Evolutionary conservation across 768 basidiomycete species (phyloP).

Genomic region (Psilocybe tampanensis): DNA sequence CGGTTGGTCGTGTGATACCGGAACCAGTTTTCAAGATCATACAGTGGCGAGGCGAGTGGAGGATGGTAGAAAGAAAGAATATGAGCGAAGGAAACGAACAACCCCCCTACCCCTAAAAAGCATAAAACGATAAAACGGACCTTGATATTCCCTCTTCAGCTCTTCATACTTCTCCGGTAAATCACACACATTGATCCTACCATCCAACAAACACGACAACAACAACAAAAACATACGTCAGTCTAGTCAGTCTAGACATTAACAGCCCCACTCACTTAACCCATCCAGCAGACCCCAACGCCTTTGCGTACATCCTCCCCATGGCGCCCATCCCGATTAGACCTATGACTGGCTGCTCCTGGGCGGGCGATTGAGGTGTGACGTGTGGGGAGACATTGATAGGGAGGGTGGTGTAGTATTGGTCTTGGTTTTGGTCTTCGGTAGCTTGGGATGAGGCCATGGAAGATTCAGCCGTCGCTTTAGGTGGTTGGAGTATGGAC

Average conservation of each 20-base stretch:
- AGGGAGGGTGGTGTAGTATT: conserved; percentile 20
- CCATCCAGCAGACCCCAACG: conserved; percentile 83
- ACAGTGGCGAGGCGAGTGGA: too few species aligned
- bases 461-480: too few species aligned
- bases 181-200: conserved; percentile 86
- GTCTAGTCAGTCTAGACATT: too few species aligned
- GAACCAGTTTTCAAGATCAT: too few species aligned
- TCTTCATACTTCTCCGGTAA: conserved; percentile 70
- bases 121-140: conserved; percentile 36
- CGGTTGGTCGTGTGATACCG: too few species aligned
- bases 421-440: not conserved
- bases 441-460: too few species aligned
- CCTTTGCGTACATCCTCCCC: conserved; percentile 90
- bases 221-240: not conserved
- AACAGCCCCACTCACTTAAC: conserved; percentile 76
- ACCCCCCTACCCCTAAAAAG: not conserved
- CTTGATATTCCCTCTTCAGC: conserved; percentile 60
- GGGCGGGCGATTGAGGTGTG: conserved; percentile 32
- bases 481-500: too few species aligned
- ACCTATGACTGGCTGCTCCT: conserved; percentile 76
- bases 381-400: conserved; percentile 33
- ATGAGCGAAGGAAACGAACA: too few species aligned
- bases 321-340: conserved; percentile 98
- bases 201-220: not conserved
- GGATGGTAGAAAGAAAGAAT: too few species aligned